Base-by-base conservation (phyloP, 257 asterid species). In the Salvia miltiorrhiza region DNA sequence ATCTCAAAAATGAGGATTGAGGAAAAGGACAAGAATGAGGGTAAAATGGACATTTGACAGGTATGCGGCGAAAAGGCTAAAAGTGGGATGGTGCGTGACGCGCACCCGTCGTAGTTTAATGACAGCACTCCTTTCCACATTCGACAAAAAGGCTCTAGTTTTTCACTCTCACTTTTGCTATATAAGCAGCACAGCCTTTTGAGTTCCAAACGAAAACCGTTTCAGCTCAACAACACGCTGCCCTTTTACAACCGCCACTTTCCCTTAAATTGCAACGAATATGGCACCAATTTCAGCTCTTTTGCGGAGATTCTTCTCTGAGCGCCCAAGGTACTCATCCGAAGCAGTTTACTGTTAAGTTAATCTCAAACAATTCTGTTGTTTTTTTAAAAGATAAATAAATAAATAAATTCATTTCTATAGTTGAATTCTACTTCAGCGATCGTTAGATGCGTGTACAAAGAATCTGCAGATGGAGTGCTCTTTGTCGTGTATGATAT, bases 291-390 rank as follows among this genome's bases (percentile, higher is more conserved):
- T 79, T 55, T 62, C 77, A 45, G 30, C 64, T 50, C 70, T 73
- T 44, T 59, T 66, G 65, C 79, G 77, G 73, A 65, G 67, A 41
- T 78, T 73, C 53, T 77, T 65, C 66, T 63, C 77, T 5, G 76
- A 72, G 76, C 90, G 82, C 81, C 81, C 87, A 73, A 80, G 88
- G 78, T 91, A 88, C 85, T 81, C 93, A 63, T 87, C 92, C 72
- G 89, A 82, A 77, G 72, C 85, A 71, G 87, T 87, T 62, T 81
- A 80, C 82, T 79, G 82, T 70, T 88, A 83, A 73, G 71, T 33
- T 67, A 26, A 32, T 37, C 47, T 54, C 12, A 20, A 58, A 20
- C 59, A 33, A 45, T 65, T 65, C 26, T 30, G 5, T 28, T 40
- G 7, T 32, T 28, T 13, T 66, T 70, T 32, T 23, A n/a, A n/a